A percentile compares a stretch with the other conserved stretches of the same genome.
These are phyloP conservation scores for Dothiorella sarmentorum DNA, from an alignment of 2,329 filamentous ascomycete genomes.

Conservation along the genomic window DNA sequence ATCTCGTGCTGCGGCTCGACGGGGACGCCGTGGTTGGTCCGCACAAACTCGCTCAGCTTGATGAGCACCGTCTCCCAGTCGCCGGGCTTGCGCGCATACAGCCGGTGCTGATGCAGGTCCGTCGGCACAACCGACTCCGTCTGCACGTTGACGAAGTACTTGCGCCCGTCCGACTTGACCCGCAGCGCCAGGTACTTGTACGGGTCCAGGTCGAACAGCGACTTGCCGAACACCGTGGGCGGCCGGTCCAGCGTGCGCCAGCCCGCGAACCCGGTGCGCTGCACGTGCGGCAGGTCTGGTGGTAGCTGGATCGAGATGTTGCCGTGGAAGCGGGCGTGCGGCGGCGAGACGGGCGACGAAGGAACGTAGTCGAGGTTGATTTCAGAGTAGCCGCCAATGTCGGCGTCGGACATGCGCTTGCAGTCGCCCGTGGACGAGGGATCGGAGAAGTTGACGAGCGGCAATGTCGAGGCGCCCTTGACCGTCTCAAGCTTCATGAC, in stretches of 20 bases:
- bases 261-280: conserved; percentile 82
- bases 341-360: conserved; percentile 46
- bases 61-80: conserved; percentile 96
- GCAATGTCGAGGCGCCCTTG: conserved; percentile 61
- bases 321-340: conserved; percentile 81
- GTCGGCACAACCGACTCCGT: conserved; percentile 90
- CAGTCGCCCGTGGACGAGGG: conserved; percentile 43
- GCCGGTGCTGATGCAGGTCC: conserved; percentile 91
- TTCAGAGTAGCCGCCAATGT: conserved; percentile 82
- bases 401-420: conserved; percentile 81
- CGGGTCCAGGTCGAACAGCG: conserved; percentile 84
- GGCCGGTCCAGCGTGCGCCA: conserved; percentile 79
- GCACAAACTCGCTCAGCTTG: conserved; percentile 86
- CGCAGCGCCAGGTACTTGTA: conserved; percentile 85
- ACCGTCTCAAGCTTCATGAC: conserved; percentile 68
- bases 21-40: conserved; percentile 88
- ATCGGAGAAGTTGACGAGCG: conserved; percentile 61
- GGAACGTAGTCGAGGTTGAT: conserved; percentile 65
- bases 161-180: conserved; percentile 83
- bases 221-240: conserved; percentile 77
- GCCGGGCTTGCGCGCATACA: conserved; percentile 74
- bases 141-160: conserved; percentile 94
- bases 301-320: conserved; percentile 84
- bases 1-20: conserved; percentile 92
- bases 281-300: conserved; percentile 65